phyloP scores from a whole-genome alignment of 1,284 basidiomycete genomes.

The Coriolopsis trogii region DNA sequence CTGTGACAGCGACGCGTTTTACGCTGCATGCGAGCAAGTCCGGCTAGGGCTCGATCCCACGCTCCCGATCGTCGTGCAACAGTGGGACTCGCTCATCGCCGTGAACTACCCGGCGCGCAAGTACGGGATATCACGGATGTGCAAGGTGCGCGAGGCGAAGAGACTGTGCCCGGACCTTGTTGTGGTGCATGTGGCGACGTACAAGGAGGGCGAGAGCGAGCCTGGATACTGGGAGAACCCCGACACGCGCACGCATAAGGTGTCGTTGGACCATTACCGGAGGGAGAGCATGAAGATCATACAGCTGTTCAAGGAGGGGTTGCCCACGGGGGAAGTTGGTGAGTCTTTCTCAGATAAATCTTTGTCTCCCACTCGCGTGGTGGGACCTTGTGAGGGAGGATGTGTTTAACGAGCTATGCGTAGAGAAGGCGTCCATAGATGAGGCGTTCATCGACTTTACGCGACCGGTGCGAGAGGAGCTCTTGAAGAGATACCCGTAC shows the following conservation, averaged over 20 bases:
- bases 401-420: background rate
- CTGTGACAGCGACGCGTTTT: conserved; percentile 94
- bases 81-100: conserved; percentile 92
- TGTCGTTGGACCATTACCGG: conserved; percentile 93
- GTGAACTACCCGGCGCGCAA: conserved; percentile 95
- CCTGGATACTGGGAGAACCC: conserved; percentile 90
- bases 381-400: background rate
- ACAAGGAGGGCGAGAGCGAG: conserved; percentile 85
- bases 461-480: conserved; percentile 68
- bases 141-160: conserved; percentile 78
- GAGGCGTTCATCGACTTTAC: conserved; percentile 93
- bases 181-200: conserved; percentile 94
- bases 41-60: conserved; percentile 75
- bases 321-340: conserved; percentile 77
- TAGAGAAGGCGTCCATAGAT: conserved; percentile 85
- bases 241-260: conserved; percentile 91
- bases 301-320: conserved; percentile 79
- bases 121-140: conserved; percentile 87
- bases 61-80: conserved; percentile 87
- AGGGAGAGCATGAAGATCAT: conserved; percentile 91
- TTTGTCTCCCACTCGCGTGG: no score
- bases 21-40: conserved; percentile 89
- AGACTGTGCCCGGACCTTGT: conserved; percentile 85
- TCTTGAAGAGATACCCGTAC: conserved; percentile 78
- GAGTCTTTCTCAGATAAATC: conserved; percentile 25